A percentile compares a stretch with the other conserved stretches of the same genome.
These are phyloP conservation scores for Poa pratensis DNA, from an alignment of 176 grass and related monocot species.

Conservation along the genomic window DNA sequence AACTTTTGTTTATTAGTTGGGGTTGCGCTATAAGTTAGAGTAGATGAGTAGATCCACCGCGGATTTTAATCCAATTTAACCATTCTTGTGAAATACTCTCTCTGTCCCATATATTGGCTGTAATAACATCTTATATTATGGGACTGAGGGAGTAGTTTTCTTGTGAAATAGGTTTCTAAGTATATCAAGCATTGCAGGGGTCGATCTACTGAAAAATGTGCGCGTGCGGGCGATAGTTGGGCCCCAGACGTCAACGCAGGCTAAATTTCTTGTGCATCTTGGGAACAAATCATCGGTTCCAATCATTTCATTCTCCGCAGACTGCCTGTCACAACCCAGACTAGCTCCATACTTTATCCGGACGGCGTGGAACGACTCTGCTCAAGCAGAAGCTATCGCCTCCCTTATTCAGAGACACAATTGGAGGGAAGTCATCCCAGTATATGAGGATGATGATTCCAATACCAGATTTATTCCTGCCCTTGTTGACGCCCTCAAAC, in stretches of 20 bases:
- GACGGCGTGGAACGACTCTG: constrained; percentile 64
- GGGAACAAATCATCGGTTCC: constrained; percentile 71
- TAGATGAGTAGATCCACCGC: no score
- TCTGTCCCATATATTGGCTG: no score
- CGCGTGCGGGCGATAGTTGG: constrained; percentile 66
- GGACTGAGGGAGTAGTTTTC: no score
- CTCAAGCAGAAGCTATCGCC: constrained; percentile 64
- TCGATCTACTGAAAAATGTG: constrained; percentile 82
- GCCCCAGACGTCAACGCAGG: constrained; percentile 65
- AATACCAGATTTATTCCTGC: constrained; percentile 57
- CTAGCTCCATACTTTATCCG: constrained; percentile 74
- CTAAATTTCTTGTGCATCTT: constrained; percentile 65
- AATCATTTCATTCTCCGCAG: constrained; percentile 74
- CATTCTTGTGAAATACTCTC: no score
- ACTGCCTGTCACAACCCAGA: constrained; percentile 24
- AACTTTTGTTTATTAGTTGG: not conserved
- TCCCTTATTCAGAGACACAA: constrained; percentile 55
- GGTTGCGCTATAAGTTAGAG: not conserved
- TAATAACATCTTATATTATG: no score
- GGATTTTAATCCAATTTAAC: no score
- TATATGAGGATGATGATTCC: constrained; percentile 60
- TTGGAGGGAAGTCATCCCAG: constrained; percentile 69
- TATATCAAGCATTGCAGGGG: constrained; percentile 47
- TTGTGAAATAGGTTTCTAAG: not conserved
- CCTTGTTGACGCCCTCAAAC: constrained; percentile 66